These are phyloP conservation scores for Ceratocystis smalleyi DNA, from an alignment of 2,329 filamentous ascomycete genomes.

Conservation along the genomic window DNA sequence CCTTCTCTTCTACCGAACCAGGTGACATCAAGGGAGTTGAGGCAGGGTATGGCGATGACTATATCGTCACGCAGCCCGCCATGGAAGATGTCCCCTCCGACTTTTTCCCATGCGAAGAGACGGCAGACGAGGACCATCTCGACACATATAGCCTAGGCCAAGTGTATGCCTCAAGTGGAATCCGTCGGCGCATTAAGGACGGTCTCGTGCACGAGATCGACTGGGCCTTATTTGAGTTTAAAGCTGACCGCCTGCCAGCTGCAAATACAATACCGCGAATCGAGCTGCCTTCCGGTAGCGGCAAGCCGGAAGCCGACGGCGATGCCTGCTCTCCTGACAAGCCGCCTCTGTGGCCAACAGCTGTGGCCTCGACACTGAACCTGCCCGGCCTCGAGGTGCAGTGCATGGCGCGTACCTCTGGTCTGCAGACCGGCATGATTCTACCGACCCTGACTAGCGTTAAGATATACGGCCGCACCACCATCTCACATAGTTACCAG, in stretches of 20 bases:
- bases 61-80: slow-evolving; percentile 79
- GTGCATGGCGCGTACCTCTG: slow-evolving; percentile 76
- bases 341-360: slow-evolving; percentile 36
- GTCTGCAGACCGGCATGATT: slow-evolving; percentile 64
- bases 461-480: slow-evolving; percentile 70
- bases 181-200: slow-evolving; percentile 57
- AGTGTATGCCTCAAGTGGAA: slow-evolving; percentile 78
- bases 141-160: slow-evolving; percentile 67
- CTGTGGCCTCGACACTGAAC: slow-evolving; percentile 41
- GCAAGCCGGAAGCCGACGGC: slow-evolving; percentile 13
- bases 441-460: slow-evolving; percentile 65
- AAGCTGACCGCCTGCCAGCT: slow-evolving; percentile 51
- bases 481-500: slow-evolving; percentile 58
- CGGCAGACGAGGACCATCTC: slow-evolving; percentile 66
- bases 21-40: slow-evolving; percentile 70
- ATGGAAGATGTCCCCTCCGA: slow-evolving; percentile 71
- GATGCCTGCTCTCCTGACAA: slow-evolving; percentile 20
- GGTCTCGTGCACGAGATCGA: slow-evolving; percentile 80
- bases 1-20: slow-evolving; percentile 35
- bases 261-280: slow-evolving; percentile 50
- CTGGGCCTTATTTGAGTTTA: slow-evolving; percentile 80
- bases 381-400: slow-evolving; percentile 68
- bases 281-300: slow-evolving; percentile 15
- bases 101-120: slow-evolving; percentile 54
- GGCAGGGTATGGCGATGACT: slow-evolving; percentile 57